A percentile compares a stretch with the other conserved stretches of the same genome.
Conservation (phyloP, 305 asterid genomes). For the Fraxinus ornus region DNA sequence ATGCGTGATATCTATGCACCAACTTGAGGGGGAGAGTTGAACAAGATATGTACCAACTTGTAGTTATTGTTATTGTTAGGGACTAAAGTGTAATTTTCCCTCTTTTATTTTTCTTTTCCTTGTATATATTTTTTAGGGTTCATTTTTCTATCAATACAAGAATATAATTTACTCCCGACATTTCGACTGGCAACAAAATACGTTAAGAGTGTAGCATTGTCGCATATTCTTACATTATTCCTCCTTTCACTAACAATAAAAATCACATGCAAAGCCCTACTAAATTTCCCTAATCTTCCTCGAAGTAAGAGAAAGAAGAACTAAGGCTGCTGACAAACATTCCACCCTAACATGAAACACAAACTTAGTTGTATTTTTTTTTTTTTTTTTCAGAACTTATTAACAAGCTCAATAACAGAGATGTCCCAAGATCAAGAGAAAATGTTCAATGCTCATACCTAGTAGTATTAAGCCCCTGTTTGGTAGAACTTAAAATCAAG, state of each 20-base stretch:
- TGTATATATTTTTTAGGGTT: too few species aligned
- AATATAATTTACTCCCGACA: too few species aligned
- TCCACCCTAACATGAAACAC: background rate
- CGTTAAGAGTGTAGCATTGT: background rate
- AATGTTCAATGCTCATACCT: background rate
- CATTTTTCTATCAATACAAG: too few species aligned
- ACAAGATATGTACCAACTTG: too few species aligned
- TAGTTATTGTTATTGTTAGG: too few species aligned
- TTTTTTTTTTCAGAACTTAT: background rate
- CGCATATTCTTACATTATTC: background rate
- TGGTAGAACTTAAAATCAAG: background rate
- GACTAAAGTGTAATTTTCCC: too few species aligned
- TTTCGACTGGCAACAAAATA: background rate
- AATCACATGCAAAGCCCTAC: background rate
- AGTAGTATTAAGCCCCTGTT: background rate
- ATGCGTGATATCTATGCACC: too few species aligned
- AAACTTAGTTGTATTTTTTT: background rate
- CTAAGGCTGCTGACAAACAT: background rate
- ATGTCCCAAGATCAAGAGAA: slow-evolving; percentile 2
- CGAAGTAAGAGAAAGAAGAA: background rate
- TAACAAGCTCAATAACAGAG: slow-evolving; percentile 13
- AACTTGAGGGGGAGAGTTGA: too few species aligned
- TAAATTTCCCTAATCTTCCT: background rate
- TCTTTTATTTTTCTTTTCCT: too few species aligned
- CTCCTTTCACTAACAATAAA: background rate